Conservation (phyloP, 2,329 filamentous ascomycete genomes). For the Fusarium avenaceum region DNA sequence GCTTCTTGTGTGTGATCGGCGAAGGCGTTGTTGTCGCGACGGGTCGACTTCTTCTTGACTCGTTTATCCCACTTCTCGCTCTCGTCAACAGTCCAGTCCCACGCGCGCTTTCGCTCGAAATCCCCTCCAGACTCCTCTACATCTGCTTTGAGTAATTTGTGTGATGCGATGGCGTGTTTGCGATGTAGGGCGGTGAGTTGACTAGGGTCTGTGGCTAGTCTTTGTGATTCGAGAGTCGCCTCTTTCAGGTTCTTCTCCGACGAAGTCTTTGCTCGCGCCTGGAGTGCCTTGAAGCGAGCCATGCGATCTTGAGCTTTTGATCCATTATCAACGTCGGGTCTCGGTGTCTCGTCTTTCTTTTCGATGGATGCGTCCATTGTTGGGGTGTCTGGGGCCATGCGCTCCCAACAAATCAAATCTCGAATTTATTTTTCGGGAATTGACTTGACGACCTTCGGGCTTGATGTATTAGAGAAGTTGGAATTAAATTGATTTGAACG, state of each 20-base stretch:
- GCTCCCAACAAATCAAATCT: no score
- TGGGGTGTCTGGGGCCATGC: constrained; percentile 46
- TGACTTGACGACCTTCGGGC: no score
- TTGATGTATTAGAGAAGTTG: no score
- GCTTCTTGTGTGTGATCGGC: constrained; percentile 89
- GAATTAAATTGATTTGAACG: no score
- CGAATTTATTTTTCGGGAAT: no score
- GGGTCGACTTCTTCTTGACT: constrained; percentile 84
- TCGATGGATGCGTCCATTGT: constrained; percentile 29
- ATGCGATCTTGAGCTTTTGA: constrained; percentile 73
- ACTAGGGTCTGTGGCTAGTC: constrained; percentile 80
- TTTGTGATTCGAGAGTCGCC: constrained; percentile 84
- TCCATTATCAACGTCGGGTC: constrained; percentile 51
- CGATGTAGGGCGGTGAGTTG: constrained; percentile 84
- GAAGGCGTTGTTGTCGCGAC: constrained; percentile 89
- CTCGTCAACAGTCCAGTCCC: constrained; percentile 98
- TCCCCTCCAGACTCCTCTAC: constrained; percentile 87
- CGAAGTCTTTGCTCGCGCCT: constrained; percentile 82
- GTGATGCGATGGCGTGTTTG: constrained; percentile 87
- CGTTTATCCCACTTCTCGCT: constrained; percentile 94
- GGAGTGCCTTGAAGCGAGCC: constrained; percentile 88
- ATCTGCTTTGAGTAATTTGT: constrained; percentile 94
- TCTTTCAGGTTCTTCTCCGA: constrained; percentile 84
- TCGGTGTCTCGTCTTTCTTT: constrained; percentile 32
- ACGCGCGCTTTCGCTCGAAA: constrained; percentile 97